A percentile compares a stretch with the other conserved stretches of the same genome.
phyloP scores from a whole-genome alignment of 2,329 filamentous ascomycete species.

The Botrytis byssoidea region DNA sequence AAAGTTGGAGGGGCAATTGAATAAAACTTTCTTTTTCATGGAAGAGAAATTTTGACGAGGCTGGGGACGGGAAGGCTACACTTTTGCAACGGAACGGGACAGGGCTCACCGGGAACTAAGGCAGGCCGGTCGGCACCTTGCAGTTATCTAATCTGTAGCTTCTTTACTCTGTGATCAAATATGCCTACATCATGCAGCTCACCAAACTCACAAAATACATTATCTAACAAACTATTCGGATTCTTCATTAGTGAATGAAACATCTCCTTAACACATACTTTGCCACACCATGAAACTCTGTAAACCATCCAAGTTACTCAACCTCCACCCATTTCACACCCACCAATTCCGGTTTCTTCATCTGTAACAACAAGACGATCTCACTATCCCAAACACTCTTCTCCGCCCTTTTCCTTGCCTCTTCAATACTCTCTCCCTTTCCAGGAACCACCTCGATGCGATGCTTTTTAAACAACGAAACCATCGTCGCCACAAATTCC shows the following conservation, averaged over 20 bases:
- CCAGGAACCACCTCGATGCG: background rate
- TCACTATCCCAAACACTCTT: constrained; percentile 2
- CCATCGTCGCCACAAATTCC: constrained; percentile 22
- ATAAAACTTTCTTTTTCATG: background rate
- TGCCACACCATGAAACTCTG: background rate
- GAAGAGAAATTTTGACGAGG: constrained; percentile 19
- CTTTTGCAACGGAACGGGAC: background rate
- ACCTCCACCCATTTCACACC: background rate
- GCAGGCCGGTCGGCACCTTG: background rate
- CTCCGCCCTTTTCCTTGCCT: background rate
- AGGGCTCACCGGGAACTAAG: constrained; percentile 10
- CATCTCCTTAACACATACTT: background rate
- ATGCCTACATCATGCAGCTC: background rate
- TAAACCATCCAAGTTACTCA: background rate
- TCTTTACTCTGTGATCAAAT: background rate
- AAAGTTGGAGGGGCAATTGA: background rate
- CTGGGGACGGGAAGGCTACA: constrained; percentile 8
- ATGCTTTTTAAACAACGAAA: background rate
- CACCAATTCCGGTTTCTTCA: background rate
- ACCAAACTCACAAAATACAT: background rate
- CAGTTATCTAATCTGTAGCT: background rate
- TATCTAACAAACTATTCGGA: background rate
- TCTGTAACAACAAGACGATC: constrained; percentile 7
- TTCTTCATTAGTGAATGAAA: background rate
- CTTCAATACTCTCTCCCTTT: background rate